Base-by-base conservation (phyloP, 257 asterid genomes). In the Primulina huaijiensis region DNA sequence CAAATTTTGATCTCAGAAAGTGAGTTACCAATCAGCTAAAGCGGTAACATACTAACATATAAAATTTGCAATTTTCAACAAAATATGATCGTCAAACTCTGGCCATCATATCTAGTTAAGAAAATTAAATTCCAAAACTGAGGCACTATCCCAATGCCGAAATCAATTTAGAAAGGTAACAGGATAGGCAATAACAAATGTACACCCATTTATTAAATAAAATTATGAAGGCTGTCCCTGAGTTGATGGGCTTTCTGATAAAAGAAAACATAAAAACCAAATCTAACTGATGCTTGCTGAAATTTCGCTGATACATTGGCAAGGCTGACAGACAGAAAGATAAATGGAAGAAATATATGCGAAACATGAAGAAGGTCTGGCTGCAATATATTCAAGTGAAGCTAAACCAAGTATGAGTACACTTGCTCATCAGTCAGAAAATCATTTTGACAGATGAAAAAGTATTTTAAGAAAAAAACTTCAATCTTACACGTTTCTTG, bases 401-500 rank as follows among this genome's bases (percentile, higher is more conserved):
- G 60, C 27, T 40, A 40, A 1, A 56, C 27, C 50, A 60, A 38
- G 30, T 62, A 67, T 69, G 64, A 73, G 61, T 19, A 35, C 58
- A 59, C 65, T 40, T 17, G 12, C 46, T 59, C 33, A 9, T 40
- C n/a, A 27, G 46, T 59, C 70, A 71, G 69, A 75, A 62, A 62
- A 27, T 62, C 56, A 30, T 21, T 7, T 50, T 8, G 68, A 64
- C 19, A 20, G 33, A 62, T 50, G 53, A 27, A 20, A 67, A 52
- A 27, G 19, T 34, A 68, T n/a, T 57, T 21, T 25, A 60, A 23
- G 5, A 68, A 60, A 38, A 35, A 33, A 55, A 16, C 29, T 60
- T n/a, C 23, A 66, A 65, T 57, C 90, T 86, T 90, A 93, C 98
- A 66, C 62, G 81, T 82, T 93, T 76, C 99, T 79, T 64, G 99